phyloP scores from a whole-genome alignment of 192 early-diverging fungal genomes.

The Phlyctochytrium arcticum region DNA sequence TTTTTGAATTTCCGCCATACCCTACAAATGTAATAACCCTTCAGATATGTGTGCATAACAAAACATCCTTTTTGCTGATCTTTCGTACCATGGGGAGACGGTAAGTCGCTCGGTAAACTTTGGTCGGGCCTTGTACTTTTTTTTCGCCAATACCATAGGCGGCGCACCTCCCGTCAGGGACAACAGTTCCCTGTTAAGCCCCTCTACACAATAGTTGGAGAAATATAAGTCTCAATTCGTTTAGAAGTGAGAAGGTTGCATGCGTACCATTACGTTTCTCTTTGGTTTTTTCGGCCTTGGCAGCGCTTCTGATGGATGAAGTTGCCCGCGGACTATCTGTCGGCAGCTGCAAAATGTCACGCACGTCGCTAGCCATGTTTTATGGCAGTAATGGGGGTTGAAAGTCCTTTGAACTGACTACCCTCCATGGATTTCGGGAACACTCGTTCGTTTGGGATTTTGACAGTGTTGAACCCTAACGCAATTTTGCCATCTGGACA shows the following conservation, averaged over 20 bases:
- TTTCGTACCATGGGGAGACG: slow-evolving; percentile 49
- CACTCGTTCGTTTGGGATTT: slow-evolving; percentile 58
- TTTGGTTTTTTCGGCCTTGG: slow-evolving; percentile 18
- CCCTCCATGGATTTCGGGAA: slow-evolving; percentile 9
- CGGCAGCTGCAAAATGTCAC: slow-evolving; percentile 59
- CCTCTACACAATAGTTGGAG: slow-evolving; percentile 1
- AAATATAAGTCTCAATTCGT: neutral
- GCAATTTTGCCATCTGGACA: too few species aligned
- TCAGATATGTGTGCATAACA: neutral
- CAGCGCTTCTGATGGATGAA: slow-evolving; percentile 2
- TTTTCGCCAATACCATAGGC: slow-evolving; percentile 55
- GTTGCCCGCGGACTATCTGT: slow-evolving; percentile 25
- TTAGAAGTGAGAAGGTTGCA: neutral
- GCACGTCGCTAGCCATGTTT: slow-evolving; percentile 46
- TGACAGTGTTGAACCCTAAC: slow-evolving; percentile 64
- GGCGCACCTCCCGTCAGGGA: slow-evolving; percentile 66
- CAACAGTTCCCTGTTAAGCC: slow-evolving; percentile 58
- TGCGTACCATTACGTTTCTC: slow-evolving; percentile 3
- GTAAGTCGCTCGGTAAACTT: slow-evolving; percentile 63
- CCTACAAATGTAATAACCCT: slow-evolving; percentile 38
- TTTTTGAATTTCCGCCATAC: slow-evolving; percentile 65
- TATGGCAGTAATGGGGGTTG: slow-evolving; percentile 4
- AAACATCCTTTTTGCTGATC: neutral
- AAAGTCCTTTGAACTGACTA: slow-evolving; percentile 11
- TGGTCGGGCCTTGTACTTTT: slow-evolving; percentile 67